These are phyloP conservation scores for Umbelopsis sp. DNA, from an alignment of 192 early-diverging fungal species.

Conservation along the genomic window DNA sequence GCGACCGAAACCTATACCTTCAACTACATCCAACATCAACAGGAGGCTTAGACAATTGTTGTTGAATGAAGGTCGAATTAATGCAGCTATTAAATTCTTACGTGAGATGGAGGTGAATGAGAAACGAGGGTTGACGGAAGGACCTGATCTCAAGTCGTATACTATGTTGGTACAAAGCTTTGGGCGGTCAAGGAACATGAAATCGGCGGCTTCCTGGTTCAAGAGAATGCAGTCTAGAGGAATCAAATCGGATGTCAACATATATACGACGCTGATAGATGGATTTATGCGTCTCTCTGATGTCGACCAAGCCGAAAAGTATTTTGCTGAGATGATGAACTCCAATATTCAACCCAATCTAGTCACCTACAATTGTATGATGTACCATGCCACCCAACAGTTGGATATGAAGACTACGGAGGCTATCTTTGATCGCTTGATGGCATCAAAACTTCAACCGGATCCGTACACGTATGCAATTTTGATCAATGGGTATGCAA, in stretches of 20 bases:
- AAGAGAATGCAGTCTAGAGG: constrained; percentile 24
- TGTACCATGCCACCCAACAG: constrained; percentile 35
- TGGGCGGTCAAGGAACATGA: constrained; percentile 26
- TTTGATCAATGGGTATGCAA: constrained; percentile 35
- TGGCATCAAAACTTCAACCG: constrained; percentile 31
- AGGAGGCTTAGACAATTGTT: not conserved
- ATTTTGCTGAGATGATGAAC: constrained; percentile 39
- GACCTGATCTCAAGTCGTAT: constrained; percentile 26
- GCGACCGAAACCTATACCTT: not conserved
- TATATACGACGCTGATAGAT: constrained; percentile 41
- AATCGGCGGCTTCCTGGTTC: constrained; percentile 28
- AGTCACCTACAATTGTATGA: constrained; percentile 44
- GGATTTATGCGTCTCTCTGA: constrained; percentile 31
- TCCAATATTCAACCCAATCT: constrained; percentile 33
- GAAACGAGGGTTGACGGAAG: not conserved
- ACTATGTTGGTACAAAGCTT: constrained; percentile 32
- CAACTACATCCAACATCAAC: not conserved
- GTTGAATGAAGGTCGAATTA: constrained; percentile 11
- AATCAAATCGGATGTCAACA: constrained; percentile 28
- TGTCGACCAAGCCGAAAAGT: constrained; percentile 32
- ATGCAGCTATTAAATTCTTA: constrained; percentile 27
- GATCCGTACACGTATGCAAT: constrained; percentile 43
- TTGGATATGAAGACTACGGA: constrained; percentile 39
- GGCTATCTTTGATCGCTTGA: constrained; percentile 34
- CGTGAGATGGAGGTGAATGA: constrained; percentile 19